These are phyloP conservation scores for Fraxinus americana DNA, from an alignment of 257 asterid species.

Conservation along the genomic window DNA sequence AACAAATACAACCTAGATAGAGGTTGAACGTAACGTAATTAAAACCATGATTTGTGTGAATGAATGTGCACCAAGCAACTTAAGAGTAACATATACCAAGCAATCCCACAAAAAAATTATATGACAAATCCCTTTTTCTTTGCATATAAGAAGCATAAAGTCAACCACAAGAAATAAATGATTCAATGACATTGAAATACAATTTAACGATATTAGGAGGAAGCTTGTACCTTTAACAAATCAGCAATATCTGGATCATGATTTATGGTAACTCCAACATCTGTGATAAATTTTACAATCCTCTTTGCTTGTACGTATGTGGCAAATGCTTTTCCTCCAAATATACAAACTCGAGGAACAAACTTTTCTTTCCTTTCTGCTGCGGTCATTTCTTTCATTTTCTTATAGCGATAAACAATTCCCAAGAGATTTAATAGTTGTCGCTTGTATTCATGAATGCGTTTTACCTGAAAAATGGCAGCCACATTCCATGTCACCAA, in stretches of 20 bases:
- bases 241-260: slow-evolving; percentile 66
- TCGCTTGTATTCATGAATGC: slow-evolving; percentile 65
- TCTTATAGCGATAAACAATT: slow-evolving; percentile 57
- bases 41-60: not conserved
- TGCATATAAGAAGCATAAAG: not conserved
- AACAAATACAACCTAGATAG: slow-evolving; percentile 65
- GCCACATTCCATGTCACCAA: slow-evolving; percentile 20
- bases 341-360: slow-evolving; percentile 65
- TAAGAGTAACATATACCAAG: not conserved
- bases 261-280: slow-evolving; percentile 60
- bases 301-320: slow-evolving; percentile 65
- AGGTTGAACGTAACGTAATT: slow-evolving; percentile 25
- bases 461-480: slow-evolving; percentile 47
- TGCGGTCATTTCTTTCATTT: slow-evolving; percentile 58
- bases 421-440: slow-evolving; percentile 58
- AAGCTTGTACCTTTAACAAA: slow-evolving; percentile 46
- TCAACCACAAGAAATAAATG: not conserved
- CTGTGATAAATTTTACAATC: slow-evolving; percentile 59
- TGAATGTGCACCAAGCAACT: slow-evolving; percentile 18
- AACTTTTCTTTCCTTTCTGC: slow-evolving; percentile 46
- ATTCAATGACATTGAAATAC: slow-evolving; percentile 1
- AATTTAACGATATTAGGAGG: not conserved
- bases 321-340: slow-evolving; percentile 68
- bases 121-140: slow-evolving; percentile 8
- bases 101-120: slow-evolving; percentile 1